Conservation (phyloP, 2,329 filamentous ascomycete species). For the Paraphoma sp. region DNA sequence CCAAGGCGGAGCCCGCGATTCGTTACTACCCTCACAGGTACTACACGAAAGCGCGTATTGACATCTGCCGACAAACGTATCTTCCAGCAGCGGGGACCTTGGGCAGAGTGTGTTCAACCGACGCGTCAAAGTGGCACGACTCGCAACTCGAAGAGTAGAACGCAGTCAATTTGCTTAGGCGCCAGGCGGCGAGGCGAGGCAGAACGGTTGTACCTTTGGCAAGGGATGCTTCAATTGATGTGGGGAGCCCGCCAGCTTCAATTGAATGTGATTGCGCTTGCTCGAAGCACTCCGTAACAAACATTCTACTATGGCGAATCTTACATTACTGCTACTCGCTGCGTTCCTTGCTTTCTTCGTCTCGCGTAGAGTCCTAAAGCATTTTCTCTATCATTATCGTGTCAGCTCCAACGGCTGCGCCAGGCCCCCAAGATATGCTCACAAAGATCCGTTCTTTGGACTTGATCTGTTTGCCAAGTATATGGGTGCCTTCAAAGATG, state of each 20-base stretch:
- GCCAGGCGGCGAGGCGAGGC: neutral
- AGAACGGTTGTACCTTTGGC: neutral
- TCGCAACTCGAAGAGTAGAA: no score
- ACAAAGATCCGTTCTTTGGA: slow-evolving; percentile 25
- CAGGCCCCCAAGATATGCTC: slow-evolving; percentile 19
- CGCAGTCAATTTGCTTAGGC: no score
- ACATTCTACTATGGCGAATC: neutral
- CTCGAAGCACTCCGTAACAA: neutral
- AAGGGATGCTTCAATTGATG: neutral
- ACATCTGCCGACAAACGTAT: no score
- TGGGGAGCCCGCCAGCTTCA: neutral
- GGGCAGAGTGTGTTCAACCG: no score
- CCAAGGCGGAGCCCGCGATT: no score
- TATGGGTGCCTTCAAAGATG: slow-evolving; percentile 6
- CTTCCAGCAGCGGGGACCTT: no score
- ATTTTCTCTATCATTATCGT: neutral
- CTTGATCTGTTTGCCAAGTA: slow-evolving; percentile 3
- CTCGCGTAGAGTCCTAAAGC: neutral
- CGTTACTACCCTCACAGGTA: no score
- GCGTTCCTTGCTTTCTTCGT: neutral
- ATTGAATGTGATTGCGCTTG: neutral
- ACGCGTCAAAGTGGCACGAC: no score
- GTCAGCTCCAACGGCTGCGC: neutral
- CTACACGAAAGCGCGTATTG: no score
- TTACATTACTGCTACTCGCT: neutral